Evolutionary conservation across 108 stramenopile genomes (phyloP), one percentile per base, ranked within the genome.

Genomic region (Tribonema minus): DNA sequence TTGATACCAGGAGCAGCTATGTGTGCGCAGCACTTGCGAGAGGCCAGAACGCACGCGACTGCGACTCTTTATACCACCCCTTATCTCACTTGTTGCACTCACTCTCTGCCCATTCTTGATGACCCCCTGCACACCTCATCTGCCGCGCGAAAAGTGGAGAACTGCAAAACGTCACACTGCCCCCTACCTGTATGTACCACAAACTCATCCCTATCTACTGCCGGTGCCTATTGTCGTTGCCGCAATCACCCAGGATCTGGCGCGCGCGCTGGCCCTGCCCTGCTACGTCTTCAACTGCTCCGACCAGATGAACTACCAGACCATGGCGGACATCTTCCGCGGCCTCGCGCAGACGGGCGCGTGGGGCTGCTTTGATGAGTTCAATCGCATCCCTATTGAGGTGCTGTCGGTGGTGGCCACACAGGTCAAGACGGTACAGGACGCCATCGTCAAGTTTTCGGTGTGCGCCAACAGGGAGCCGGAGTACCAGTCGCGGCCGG

Each of bases 311-410:
- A 87, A 89, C 76, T 88, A 86, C 37, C 84, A 83, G 31, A 61
- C 68, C 60, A 90, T 90, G 89, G 88, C 87, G 3, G 65, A 87
- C 26, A 90, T 90, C 34, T 90, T 90, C 82, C 87, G 87, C 23
- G 89, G 89, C 32, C 61, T 90, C 9, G 89, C 89, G 27, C 87
- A 88, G 77, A 64, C 84, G 23, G 89, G 89, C 3, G 88, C 89
- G 3, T 90, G 89, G 89, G 89, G 89, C 46, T 90, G 89, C 67
- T 90, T 90, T 64, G 89, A 90, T 40, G 89, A 90, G 74, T 90
- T 90, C 81, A 90, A 90, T 58, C 87, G 89, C 1, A 81, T 90
- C 25, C 88, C 88, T 61, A 86, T 88, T 36, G 89, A 90, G 58
- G 87, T 89, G 85, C 88, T 90, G 25, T 88, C 87, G 4, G 89